These are phyloP conservation scores for Huntiella omanensis DNA, from an alignment of 2,329 filamentous ascomycete species.

Conservation along the genomic window DNA sequence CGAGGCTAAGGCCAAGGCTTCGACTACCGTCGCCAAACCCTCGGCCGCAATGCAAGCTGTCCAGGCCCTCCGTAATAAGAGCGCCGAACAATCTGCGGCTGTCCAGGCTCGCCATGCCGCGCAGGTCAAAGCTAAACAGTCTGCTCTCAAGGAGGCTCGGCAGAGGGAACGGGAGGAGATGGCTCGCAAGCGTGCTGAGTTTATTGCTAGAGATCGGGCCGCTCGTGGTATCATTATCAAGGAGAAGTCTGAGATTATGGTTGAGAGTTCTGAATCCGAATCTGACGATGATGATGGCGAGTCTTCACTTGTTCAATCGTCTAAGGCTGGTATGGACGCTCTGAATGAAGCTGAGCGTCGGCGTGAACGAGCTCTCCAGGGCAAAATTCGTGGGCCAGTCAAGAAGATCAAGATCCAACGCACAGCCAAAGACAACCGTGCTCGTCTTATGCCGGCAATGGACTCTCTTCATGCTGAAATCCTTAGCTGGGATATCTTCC, in stretches of 20 bases:
- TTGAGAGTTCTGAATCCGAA: conserved; percentile 62
- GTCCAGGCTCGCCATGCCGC: conserved; percentile 14
- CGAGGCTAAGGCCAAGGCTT: conserved; percentile 16
- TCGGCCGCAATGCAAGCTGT: conserved; percentile 10
- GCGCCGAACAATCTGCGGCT: conserved; percentile 8
- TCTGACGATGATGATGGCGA: conserved; percentile 25
- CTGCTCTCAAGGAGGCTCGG: conserved; percentile 47
- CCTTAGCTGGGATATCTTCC: conserved; percentile 88
- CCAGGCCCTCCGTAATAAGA: conserved; percentile 8
- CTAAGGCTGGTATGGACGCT: conserved; percentile 28
- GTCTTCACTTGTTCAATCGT: conserved; percentile 28
- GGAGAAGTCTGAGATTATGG: conserved; percentile 54
- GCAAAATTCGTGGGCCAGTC: conserved; percentile 49
- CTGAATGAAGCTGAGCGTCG: conserved; percentile 28
- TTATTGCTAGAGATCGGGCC: conserved; percentile 46
- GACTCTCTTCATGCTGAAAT: conserved; percentile 69
- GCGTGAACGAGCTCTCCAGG: conserved; percentile 28
- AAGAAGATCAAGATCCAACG: conserved; percentile 67
- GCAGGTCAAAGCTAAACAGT: conserved; percentile 14
- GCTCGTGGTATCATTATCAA: conserved; percentile 20
- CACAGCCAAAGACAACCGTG: conserved; percentile 83
- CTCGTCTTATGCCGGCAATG: conserved; percentile 77
- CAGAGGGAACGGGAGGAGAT: conserved; percentile 58
- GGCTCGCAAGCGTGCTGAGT: conserved; percentile 51
- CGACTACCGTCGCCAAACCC: background rate